Conservation (phyloP, 345 rosid species). For the Lepidium sativum region DNA sequence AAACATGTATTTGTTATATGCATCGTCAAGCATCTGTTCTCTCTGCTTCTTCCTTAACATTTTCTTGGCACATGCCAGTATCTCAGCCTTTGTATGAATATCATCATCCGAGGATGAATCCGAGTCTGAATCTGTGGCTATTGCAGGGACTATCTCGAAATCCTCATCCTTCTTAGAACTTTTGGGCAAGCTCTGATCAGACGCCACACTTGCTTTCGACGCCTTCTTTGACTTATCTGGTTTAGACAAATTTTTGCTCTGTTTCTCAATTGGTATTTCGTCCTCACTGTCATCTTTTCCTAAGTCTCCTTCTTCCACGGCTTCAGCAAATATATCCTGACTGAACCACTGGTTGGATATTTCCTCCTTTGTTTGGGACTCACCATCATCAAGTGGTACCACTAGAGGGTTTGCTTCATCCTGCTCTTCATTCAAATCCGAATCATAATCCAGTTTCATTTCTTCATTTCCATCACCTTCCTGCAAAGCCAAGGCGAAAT, state of each 20-base stretch:
- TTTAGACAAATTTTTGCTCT: slow-evolving; percentile 12
- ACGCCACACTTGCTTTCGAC: slow-evolving; percentile 5
- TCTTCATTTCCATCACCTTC: slow-evolving; percentile 41
- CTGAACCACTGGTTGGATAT: slow-evolving; percentile 71
- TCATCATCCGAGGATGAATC: slow-evolving; percentile 74
- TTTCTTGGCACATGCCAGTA: slow-evolving; percentile 84
- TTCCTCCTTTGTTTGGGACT: slow-evolving; percentile 56
- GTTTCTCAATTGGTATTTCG: slow-evolving; percentile 37
- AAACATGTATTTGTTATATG: slow-evolving; percentile 73
- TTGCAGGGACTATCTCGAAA: slow-evolving; percentile 80
- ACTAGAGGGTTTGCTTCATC: slow-evolving; percentile 77
- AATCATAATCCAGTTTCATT: slow-evolving; percentile 50
- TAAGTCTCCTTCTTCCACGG: slow-evolving; percentile 69
- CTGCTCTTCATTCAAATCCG: slow-evolving; percentile 50
- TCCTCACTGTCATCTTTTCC: slow-evolving; percentile 43
- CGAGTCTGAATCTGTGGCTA: slow-evolving; percentile 65
- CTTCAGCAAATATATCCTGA: slow-evolving; percentile 80
- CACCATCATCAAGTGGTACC: slow-evolving; percentile 62
- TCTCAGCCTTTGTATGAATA: slow-evolving; percentile 63
- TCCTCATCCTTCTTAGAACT: slow-evolving; percentile 40
- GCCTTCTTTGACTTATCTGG: slow-evolving; percentile 29
- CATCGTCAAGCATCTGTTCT: slow-evolving; percentile 76
- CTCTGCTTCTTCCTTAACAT: slow-evolving; percentile 89
- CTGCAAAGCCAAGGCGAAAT: slow-evolving; percentile 30
- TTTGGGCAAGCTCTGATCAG: slow-evolving; percentile 14